Percentiles rank a stretch among this genome's conserved stretches.
These are phyloP conservation scores for Lactarius quietus DNA, from an alignment of 768 basidiomycete genomes.

Conservation along the genomic window DNA sequence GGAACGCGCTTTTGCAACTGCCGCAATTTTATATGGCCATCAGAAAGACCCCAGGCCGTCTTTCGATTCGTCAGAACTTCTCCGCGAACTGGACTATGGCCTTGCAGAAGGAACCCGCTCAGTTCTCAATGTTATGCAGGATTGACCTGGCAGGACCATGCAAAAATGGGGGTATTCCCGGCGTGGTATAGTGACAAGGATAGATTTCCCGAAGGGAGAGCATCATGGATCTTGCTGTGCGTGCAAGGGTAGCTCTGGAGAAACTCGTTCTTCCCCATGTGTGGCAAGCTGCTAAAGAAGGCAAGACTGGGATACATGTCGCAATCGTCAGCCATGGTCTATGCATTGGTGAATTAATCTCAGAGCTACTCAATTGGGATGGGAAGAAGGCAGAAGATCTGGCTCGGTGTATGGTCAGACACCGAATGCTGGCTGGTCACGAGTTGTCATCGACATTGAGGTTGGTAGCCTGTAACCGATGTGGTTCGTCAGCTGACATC, in stretches of 20 bases:
- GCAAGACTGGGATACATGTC: slow-evolving; percentile 45
- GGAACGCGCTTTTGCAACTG: slow-evolving; percentile 59
- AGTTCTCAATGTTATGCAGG: slow-evolving; percentile 39
- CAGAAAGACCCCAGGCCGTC: slow-evolving; percentile 47
- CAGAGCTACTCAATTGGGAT: slow-evolving; percentile 46
- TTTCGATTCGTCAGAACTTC: slow-evolving; percentile 45
- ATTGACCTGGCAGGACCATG: slow-evolving; percentile 42
- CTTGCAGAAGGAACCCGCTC: slow-evolving; percentile 62
- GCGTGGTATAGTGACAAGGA: slow-evolving; percentile 42
- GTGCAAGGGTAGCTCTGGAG: slow-evolving; percentile 51
- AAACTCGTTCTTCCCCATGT: slow-evolving; percentile 56
- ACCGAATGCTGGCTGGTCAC: slow-evolving; percentile 68
- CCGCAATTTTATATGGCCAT: slow-evolving; percentile 47
- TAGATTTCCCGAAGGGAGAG: slow-evolving; percentile 71
- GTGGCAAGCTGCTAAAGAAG: slow-evolving; percentile 38
- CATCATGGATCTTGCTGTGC: slow-evolving; percentile 52
- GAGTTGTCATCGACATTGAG: slow-evolving; percentile 46
- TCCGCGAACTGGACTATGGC: slow-evolving; percentile 71
- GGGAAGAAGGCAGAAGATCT: slow-evolving; percentile 33
- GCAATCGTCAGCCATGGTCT: slow-evolving; percentile 75
- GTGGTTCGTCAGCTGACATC: slow-evolving; percentile 1
- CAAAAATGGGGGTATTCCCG: slow-evolving; percentile 52
- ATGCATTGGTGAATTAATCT: slow-evolving; percentile 53
- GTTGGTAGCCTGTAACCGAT: slow-evolving; percentile 32
- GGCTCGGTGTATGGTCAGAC: slow-evolving; percentile 35